A percentile compares a stretch with the other conserved stretches of the same genome.
Evolutionary conservation across 1,139 yeast species (phyloP).

Genomic region (Candida glucosophila): DNA sequence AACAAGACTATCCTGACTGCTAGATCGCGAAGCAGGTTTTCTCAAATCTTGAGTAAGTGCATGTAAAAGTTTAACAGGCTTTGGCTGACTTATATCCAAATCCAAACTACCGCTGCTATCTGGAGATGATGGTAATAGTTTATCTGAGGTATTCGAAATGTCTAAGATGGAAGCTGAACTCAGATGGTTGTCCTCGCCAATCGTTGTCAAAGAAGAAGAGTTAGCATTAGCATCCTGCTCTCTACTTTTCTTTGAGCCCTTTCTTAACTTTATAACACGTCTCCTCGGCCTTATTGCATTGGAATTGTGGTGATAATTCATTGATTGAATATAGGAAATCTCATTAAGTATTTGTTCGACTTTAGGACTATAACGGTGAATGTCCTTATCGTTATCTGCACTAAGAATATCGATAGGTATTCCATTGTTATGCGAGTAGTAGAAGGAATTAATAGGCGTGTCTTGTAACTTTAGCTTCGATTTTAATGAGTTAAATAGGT

Average conservation of each 20-base stretch:
- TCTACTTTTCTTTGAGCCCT: slow-evolving; percentile 6
- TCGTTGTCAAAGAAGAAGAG: too few relatives aligned
- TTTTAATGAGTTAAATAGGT: slow-evolving; percentile 29
- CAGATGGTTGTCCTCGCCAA: too few relatives aligned
- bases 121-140: too few relatives aligned
- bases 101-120: too few relatives aligned
- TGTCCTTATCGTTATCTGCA: slow-evolving; percentile 17
- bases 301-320: slow-evolving; percentile 26
- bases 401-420: slow-evolving; percentile 31
- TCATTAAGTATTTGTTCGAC: slow-evolving; percentile 33
- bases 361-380: slow-evolving; percentile 7
- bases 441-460: slow-evolving; percentile 3
- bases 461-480: slow-evolving; percentile 14
- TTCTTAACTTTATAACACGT: slow-evolving; percentile 32
- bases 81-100: too few relatives aligned
- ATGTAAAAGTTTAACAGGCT: too few relatives aligned
- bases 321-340: slow-evolving; percentile 41
- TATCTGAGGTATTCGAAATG: too few relatives aligned
- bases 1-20: too few relatives aligned
- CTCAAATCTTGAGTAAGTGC: too few relatives aligned
- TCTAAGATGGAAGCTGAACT: too few relatives aligned
- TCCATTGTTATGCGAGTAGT: slow-evolving; percentile 16
- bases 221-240: not conserved
- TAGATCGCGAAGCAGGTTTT: too few relatives aligned
- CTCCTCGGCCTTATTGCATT: slow-evolving; percentile 31